phyloP scores from a whole-genome alignment of 805 yeast species.

The Lachancea dasiensis region DNA sequence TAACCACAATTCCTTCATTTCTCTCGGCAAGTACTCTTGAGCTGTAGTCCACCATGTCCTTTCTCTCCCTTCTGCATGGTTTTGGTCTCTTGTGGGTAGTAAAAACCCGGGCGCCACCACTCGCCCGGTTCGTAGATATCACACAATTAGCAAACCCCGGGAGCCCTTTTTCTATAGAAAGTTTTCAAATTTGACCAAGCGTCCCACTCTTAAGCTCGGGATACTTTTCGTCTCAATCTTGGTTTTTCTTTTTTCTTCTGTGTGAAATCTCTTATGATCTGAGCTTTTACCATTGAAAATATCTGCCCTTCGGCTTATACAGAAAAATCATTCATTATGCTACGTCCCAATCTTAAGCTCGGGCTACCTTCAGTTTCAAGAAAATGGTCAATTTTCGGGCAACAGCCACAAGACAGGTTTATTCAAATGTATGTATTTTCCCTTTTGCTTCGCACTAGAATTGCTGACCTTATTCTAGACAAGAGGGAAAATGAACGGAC shows the following conservation, averaged over 20 bases:
- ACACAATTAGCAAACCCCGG: neutral
- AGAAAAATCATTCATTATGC: neutral
- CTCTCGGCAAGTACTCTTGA: no score
- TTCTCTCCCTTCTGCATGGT: no score
- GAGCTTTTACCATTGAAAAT: neutral
- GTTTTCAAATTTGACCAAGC: neutral
- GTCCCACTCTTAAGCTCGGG: conserved; percentile 6
- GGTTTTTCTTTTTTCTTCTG: neutral
- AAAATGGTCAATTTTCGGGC: neutral
- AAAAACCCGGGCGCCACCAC: neutral
- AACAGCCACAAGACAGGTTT: no score
- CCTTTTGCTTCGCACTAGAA: neutral
- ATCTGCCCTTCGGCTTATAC: neutral
- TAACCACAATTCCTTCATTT: no score
- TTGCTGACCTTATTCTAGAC: no score
- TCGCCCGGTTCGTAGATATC: neutral
- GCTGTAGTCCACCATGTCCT: no score
- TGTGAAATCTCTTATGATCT: neutral
- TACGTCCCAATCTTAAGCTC: conserved; percentile 8
- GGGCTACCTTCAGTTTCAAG: neutral
- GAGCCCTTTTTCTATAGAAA: neutral
- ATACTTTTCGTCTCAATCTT: neutral
- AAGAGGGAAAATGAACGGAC: neutral
- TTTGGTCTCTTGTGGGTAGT: neutral
- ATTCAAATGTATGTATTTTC: no score